Base-by-base conservation (phyloP, 192 early-diverging fungal genomes). In the Coemansia sp. region DNA sequence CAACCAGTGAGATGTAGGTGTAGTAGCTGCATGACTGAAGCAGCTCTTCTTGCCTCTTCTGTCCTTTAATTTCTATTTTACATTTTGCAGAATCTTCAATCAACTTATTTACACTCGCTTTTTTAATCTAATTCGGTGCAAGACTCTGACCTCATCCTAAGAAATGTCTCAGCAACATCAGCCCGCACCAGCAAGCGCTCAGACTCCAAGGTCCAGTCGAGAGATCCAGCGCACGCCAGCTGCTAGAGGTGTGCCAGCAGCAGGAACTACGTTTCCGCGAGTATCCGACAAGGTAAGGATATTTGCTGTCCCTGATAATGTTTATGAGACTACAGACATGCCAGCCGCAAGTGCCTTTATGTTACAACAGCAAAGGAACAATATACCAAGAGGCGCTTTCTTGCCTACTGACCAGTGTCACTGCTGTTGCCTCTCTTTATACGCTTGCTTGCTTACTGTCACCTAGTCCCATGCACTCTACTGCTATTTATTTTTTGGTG, bases 221-320 rank as follows among this genome's bases (percentile, higher is more conserved):
- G 59, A 40, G 36, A 27, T 37, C 9, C 59, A 60, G 36, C 59
- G 36, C 59, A 39, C 59, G 59, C 59, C 59, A 6, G 40, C 7
- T 21, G 13, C 54, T 6, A 57, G 31, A 57, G 54, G 54, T 13
- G 16, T 35, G 31, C 31, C 29, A 57, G n/a, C 54, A 7, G 1
- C 63, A 34, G 34, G 31, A 21, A n/a, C 46, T 31, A 16, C 64
- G 16, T 77, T 77, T 41, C 74, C 74, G 39, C 59, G 65, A 56
- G 67, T 70, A 21, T 36, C 64, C 17, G 64, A 70, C 37, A 70
- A 67, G 74, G 74, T 70, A 76, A 57, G 66, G 17, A 48, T 29
- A 40, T 33, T 13, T 21, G 35, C 16, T 50, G 48, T 50, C 40
- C 16, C 40, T 14, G 40, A 41, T 41, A 41, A 16, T 50, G 45